These are phyloP conservation scores for Prunus armeniaca DNA, from an alignment of 306 rosid genomes.

Conservation along the genomic window DNA sequence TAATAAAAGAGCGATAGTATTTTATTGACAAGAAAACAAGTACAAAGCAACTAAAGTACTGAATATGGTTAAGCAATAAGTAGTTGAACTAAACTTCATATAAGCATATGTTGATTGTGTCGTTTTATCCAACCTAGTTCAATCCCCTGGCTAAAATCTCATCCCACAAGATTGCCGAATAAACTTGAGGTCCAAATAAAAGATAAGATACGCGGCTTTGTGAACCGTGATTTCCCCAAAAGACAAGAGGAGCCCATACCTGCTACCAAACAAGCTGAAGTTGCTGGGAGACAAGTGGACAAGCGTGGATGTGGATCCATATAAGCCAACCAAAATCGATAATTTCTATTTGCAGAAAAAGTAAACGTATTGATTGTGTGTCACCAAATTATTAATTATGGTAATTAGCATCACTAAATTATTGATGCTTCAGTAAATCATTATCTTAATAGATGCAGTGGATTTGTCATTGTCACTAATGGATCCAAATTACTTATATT, in stretches of 20 bases:
- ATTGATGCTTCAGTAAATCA: background rate
- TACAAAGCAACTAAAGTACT: too few species aligned
- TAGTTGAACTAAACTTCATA: too few species aligned
- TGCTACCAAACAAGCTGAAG: background rate
- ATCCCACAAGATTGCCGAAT: background rate
- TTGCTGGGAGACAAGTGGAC: background rate
- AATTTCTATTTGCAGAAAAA: background rate
- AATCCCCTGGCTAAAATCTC: background rate
- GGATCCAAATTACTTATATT: constrained; percentile 7
- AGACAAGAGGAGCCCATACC: background rate
- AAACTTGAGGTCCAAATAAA: background rate
- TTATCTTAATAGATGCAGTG: background rate
- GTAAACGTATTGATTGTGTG: background rate
- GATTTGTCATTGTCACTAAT: background rate
- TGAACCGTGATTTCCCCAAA: constrained; percentile 8
- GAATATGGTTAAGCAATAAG: too few species aligned
- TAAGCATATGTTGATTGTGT: too few species aligned
- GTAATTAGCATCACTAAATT: background rate
- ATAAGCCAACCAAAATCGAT: background rate
- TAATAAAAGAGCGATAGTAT: too few species aligned
- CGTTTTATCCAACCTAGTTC: background rate
- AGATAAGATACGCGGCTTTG: background rate
- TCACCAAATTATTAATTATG: background rate
- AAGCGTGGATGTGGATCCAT: background rate
- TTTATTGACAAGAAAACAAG: too few species aligned